Conservation (phyloP, 495 filamentous ascomycete species). For the Barbatosphaeria neglecta region DNA sequence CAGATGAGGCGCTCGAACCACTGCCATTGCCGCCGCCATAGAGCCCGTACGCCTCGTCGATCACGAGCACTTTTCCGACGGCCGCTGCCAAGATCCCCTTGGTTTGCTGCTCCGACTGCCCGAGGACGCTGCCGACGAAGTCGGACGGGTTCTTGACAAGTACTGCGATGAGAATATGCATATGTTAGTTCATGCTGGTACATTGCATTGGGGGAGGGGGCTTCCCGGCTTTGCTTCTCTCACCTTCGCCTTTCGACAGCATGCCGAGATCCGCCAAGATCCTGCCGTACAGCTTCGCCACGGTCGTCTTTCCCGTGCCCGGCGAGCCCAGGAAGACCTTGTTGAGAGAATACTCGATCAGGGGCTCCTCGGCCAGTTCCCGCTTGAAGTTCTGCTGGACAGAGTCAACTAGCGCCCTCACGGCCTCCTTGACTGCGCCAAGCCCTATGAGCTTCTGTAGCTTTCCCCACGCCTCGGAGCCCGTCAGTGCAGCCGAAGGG, state of each 20-base stretch:
- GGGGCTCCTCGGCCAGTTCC: slow-evolving; percentile 46
- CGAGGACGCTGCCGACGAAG: slow-evolving; percentile 53
- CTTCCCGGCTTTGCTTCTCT: too few relatives aligned
- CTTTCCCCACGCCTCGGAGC: slow-evolving; percentile 44
- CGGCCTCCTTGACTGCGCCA: slow-evolving; percentile 47
- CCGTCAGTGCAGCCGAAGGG: slow-evolving; percentile 38
- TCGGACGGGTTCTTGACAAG: slow-evolving; percentile 62
- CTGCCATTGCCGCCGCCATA: slow-evolving; percentile 13
- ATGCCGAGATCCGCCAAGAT: slow-evolving; percentile 32
- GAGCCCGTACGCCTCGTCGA: slow-evolving; percentile 64
- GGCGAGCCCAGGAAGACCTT: slow-evolving; percentile 59
- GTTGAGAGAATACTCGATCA: slow-evolving; percentile 51
- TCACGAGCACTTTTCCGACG: slow-evolving; percentile 62
- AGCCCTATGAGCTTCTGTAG: slow-evolving; percentile 53
- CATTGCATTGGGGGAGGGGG: too few relatives aligned
- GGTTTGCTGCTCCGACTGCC: slow-evolving; percentile 57
- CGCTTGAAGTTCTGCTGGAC: slow-evolving; percentile 51
- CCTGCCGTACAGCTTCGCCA: slow-evolving; percentile 60
- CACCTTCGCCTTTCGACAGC: background rate
- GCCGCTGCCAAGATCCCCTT: slow-evolving; percentile 58
- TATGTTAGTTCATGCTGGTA: too few relatives aligned
- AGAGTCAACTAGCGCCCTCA: slow-evolving; percentile 43
- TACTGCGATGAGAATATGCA: slow-evolving; percentile 24
- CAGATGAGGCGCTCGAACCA: slow-evolving; percentile 11
- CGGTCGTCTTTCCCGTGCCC: slow-evolving; percentile 66